These are phyloP conservation scores for Auriculariales sp. DNA, from an alignment of 768 basidiomycete genomes.

Conservation along the genomic window DNA sequence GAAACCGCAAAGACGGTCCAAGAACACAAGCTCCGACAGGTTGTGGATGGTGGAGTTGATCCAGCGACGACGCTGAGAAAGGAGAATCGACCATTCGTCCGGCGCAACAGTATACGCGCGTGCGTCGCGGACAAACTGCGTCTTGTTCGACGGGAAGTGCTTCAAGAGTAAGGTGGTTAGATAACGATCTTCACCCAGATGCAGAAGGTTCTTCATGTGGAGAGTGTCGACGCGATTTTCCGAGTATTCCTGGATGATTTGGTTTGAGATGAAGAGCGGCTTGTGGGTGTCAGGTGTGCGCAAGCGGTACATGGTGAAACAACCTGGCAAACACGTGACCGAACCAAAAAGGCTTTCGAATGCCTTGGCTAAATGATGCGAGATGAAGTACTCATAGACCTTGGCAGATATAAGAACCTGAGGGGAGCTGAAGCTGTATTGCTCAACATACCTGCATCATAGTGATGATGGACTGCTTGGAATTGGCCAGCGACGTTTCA, in stretches of 20 bases:
- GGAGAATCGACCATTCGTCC: conserved; percentile 83
- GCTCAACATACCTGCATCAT: conserved; percentile 76
- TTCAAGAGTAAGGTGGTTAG: conserved; percentile 90
- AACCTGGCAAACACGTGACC: conserved; percentile 96
- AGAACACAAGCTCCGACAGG: conserved; percentile 79
- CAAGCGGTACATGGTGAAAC: conserved; percentile 94
- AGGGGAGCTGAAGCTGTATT: neutral
- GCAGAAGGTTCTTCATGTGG: conserved; percentile 96
- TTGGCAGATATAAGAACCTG: conserved; percentile 14
- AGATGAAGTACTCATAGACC: conserved; percentile 99
- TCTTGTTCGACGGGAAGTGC: conserved; percentile 89
- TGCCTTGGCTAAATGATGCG: conserved; percentile 96
- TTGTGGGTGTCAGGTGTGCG: conserved; percentile 92
- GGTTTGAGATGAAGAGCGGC: conserved; percentile 83
- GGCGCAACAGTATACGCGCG: conserved; percentile 92
- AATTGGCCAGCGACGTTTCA: conserved; percentile 84
- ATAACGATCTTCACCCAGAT: conserved; percentile 98
- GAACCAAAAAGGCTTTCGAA: conserved; percentile 96
- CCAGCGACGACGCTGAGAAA: conserved; percentile 97
- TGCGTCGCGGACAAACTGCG: conserved; percentile 88
- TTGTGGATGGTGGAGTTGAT: conserved; percentile 99
- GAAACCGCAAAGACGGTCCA: conserved; percentile 88
- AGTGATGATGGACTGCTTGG: conserved; percentile 88
- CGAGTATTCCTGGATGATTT: conserved; percentile 82
- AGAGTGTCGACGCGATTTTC: conserved; percentile 94